Conservation (phyloP, 2,329 filamentous ascomycete species). For the Xylariales sp. region DNA sequence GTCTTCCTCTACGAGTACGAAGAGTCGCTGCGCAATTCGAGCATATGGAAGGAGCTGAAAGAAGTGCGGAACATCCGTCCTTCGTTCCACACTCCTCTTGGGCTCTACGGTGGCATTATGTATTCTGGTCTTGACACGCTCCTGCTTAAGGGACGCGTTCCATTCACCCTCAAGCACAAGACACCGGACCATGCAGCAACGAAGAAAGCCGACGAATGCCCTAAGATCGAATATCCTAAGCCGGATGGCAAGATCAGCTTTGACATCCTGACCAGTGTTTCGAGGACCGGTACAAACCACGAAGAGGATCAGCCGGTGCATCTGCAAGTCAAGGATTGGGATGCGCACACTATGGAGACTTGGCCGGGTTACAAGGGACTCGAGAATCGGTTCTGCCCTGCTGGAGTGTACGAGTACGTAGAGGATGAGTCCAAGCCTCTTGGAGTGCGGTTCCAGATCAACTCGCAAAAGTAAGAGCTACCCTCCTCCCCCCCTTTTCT, state of each 20-base stretch:
- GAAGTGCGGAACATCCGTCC: slow-evolving; percentile 97
- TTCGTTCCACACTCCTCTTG: slow-evolving; percentile 84
- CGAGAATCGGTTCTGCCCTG: slow-evolving; percentile 95
- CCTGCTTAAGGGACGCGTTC: slow-evolving; percentile 75
- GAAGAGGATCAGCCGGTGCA: slow-evolving; percentile 98
- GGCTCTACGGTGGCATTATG: slow-evolving; percentile 81
- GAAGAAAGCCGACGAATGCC: slow-evolving; percentile 70
- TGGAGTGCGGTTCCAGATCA: slow-evolving; percentile 96
- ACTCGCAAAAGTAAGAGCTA: slow-evolving; percentile 82
- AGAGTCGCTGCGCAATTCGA: slow-evolving; percentile 76
- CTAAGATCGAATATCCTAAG: slow-evolving; percentile 94
- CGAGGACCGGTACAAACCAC: slow-evolving; percentile 93
- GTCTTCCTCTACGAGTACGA: slow-evolving; percentile 96
- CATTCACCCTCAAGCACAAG: slow-evolving; percentile 91
- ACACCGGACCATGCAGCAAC: slow-evolving; percentile 74
- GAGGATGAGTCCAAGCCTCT: slow-evolving; percentile 84
- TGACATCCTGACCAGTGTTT: slow-evolving; percentile 93
- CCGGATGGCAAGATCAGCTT: slow-evolving; percentile 94
- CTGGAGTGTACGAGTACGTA: slow-evolving; percentile 96
- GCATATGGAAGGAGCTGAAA: slow-evolving; percentile 90
- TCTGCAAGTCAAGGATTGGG: slow-evolving; percentile 92
- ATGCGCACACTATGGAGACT: slow-evolving; percentile 76
- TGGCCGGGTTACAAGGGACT: slow-evolving; percentile 88
- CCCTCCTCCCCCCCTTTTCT: neutral
- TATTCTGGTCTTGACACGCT: slow-evolving; percentile 94